Evolutionary conservation across 768 basidiomycete genomes (phyloP), one percentile per base, ranked within the genome.

Genomic region (Austroboletus eburneus): DNA sequence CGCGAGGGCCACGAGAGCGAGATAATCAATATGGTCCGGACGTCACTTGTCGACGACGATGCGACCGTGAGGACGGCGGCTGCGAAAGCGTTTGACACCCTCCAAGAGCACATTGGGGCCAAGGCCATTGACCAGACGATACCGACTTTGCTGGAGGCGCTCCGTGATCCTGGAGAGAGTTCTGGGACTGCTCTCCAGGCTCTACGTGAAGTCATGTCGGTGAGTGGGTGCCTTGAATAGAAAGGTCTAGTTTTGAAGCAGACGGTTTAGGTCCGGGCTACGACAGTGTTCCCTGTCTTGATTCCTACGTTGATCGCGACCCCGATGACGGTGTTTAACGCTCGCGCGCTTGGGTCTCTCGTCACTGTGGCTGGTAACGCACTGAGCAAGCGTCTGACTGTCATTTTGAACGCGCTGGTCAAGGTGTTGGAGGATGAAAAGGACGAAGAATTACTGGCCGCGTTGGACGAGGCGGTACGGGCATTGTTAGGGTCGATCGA

Each of bases 101-200:
- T 97, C n/a, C 95, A 97, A 70, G 90, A 94, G 52, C 78, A 86
- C 57, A 77, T 97, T 33, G 96, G 95, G 7, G 76, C 81, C 24
- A 89, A 85, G 61, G 93, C 94, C 6, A 94, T 97, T 52, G 95
- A 98, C 59, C 81, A 94, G 68, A 98, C 92, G 0, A 97, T 98
- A 48, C 95, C 96, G 0, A 98, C 95, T 0, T 67, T 98, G 0
- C 65, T 99, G 43, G 92, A 93, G 57, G 95, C 95, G 2, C 83
- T 98, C 29, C 84, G 91, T 16, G 88, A 92, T 65, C 91, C 93
- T 13, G 94, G 94, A 5, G 87, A 85, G 57, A 81, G 87, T 17
- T 95, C 95, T n/a, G 93, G 91, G 9, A 97, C 95, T 14, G 95
- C 96, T 10, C 72, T 98, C 29, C 85, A 93, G 59, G 96, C 96